Conservation (phyloP, 2,329 filamentous ascomycete genomes). For the Calycina herbarum region DNA sequence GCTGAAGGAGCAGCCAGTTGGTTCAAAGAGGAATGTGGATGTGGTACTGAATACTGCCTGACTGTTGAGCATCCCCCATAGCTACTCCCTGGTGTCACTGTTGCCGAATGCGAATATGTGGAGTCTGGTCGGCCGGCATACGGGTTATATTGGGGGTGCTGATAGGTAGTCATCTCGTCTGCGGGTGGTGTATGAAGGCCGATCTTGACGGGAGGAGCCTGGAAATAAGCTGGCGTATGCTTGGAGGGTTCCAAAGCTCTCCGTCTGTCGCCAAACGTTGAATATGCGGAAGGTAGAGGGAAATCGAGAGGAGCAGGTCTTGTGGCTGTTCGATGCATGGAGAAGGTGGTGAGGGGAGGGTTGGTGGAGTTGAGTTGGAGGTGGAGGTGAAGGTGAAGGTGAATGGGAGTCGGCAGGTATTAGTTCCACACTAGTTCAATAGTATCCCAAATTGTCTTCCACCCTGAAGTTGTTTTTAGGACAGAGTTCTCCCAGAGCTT, state of each 20-base stretch:
- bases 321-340: constrained; percentile 38
- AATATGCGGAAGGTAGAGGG: constrained; percentile 26
- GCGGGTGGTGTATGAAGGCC: constrained; percentile 53
- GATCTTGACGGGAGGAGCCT: constrained; percentile 32
- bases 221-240: constrained; percentile 23
- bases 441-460: not conserved
- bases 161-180: constrained; percentile 54
- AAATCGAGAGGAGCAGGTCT: constrained; percentile 36
- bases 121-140: constrained; percentile 47
- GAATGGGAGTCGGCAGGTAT: constrained; percentile 5
- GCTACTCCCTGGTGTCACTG: constrained; percentile 19
- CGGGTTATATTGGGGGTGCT: constrained; percentile 46
- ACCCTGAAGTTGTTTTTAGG: not conserved
- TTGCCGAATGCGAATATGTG: constrained; percentile 25
- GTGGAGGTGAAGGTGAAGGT: constrained; percentile 13
- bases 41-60: constrained; percentile 12
- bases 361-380: not conserved
- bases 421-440: not conserved
- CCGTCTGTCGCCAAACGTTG: constrained; percentile 25
- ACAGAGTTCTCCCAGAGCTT: constrained; percentile 18
- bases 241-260: constrained; percentile 27
- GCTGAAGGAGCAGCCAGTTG: constrained; percentile 21
- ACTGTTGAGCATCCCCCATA: constrained; percentile 13
- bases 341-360: constrained; percentile 16
- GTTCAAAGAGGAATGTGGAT: constrained; percentile 23